Conservation (phyloP, 306 rosid species). For the Castanea sativa region DNA sequence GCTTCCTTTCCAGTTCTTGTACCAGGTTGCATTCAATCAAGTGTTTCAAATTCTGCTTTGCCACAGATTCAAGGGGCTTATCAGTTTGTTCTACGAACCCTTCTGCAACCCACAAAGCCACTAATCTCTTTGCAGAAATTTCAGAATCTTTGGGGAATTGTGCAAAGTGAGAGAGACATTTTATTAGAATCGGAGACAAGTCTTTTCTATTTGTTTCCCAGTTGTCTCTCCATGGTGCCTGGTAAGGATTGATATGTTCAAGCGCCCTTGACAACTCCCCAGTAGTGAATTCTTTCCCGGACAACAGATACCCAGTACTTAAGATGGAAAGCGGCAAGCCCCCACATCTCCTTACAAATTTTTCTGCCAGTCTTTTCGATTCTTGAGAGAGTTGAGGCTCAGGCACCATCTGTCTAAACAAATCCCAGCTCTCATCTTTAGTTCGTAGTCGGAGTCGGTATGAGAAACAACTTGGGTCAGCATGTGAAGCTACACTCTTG, state of each 20-base stretch:
- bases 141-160: slow-evolving; percentile 14
- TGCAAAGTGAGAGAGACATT: slow-evolving; percentile 2
- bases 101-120: background rate
- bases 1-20: slow-evolving; percentile 20
- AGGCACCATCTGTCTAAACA: slow-evolving; percentile 19
- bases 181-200: too few relatives aligned
- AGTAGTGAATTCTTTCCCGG: background rate
- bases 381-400: background rate
- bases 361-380: background rate
- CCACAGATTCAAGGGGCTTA: too few relatives aligned
- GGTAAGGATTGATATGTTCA: background rate
- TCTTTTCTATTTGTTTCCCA: too few relatives aligned
- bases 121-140: slow-evolving; percentile 18
- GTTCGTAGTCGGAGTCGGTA: slow-evolving; percentile 11
- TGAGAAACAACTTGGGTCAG: too few relatives aligned
- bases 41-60: too few relatives aligned
- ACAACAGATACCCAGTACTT: slow-evolving; percentile 2
- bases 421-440: slow-evolving; percentile 16
- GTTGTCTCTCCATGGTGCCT: background rate
- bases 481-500: slow-evolving; percentile 13
- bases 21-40: slow-evolving; percentile 8
- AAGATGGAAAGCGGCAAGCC: background rate
- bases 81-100: too few relatives aligned
- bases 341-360: background rate
- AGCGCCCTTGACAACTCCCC: background rate